These are phyloP conservation scores for Pugionium dolabratum DNA, from an alignment of 345 rosid species.

Conservation along the genomic window DNA sequence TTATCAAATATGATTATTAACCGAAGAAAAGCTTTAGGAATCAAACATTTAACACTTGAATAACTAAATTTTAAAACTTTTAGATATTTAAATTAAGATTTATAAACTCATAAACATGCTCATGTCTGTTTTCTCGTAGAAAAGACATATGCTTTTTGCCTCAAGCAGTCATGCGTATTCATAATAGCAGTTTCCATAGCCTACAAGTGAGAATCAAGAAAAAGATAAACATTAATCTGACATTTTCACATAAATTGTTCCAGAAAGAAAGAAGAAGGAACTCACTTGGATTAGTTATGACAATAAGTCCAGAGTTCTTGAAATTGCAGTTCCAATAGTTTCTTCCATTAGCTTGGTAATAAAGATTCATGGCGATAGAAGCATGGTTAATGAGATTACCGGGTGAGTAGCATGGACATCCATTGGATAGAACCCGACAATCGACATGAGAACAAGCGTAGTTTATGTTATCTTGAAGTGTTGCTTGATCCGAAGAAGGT, in stretches of 20 bases:
- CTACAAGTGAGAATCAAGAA: slow-evolving; percentile 45
- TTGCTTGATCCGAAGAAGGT: slow-evolving; percentile 59
- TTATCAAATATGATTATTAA: neutral
- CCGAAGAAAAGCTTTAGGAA: slow-evolving; percentile 1
- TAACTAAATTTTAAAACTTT: neutral
- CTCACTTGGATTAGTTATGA: slow-evolving; percentile 64
- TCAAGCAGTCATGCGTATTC: slow-evolving; percentile 31
- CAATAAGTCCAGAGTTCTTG: slow-evolving; percentile 57
- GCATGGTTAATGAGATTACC: slow-evolving; percentile 59
- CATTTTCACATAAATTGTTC: neutral
- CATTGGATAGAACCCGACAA: slow-evolving; percentile 51
- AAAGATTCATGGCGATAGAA: slow-evolving; percentile 72
- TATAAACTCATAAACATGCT: slow-evolving; percentile 6
- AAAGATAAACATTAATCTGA: neutral
- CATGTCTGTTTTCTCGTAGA: slow-evolving; percentile 9
- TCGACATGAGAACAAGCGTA: slow-evolving; percentile 63
- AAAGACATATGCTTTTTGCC: neutral
- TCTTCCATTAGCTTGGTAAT: slow-evolving; percentile 64
- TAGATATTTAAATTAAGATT: neutral
- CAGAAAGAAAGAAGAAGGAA: neutral
- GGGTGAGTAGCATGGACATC: slow-evolving; percentile 56
- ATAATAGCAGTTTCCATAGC: slow-evolving; percentile 56
- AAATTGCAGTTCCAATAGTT: slow-evolving; percentile 71
- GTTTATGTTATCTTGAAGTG: slow-evolving; percentile 53
- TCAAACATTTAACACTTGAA: slow-evolving; percentile 7